These are phyloP conservation scores for Astrothelium macrocarpum DNA, from an alignment of 495 filamentous ascomycete genomes.

Conservation along the genomic window DNA sequence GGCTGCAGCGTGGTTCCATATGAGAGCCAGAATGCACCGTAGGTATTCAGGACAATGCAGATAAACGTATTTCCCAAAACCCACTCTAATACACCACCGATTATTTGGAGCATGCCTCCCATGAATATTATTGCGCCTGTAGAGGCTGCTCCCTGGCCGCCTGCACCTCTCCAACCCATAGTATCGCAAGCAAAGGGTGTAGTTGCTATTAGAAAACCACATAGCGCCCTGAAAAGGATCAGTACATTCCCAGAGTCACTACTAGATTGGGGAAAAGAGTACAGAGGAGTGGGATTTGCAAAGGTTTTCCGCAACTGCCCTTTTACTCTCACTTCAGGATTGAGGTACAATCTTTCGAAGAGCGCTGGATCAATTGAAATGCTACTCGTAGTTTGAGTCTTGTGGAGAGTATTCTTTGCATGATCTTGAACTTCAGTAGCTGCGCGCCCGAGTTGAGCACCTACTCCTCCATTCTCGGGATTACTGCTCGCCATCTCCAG, in stretches of 20 bases:
- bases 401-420: conserved; percentile 31
- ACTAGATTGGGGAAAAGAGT: neutral
- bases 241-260: neutral
- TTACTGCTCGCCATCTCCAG: neutral
- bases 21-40: conserved; percentile 47
- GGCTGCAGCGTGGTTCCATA: conserved; percentile 49
- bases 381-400: conserved; percentile 39
- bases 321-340: conserved; percentile 45
- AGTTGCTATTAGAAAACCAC: conserved; percentile 54
- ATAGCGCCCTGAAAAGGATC: conserved; percentile 32
- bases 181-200: conserved; percentile 51
- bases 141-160: conserved; percentile 51
- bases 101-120: conserved; percentile 55
- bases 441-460: neutral
- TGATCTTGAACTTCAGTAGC: conserved; percentile 5
- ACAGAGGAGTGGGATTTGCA: conserved; percentile 63
- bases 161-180: conserved; percentile 61
- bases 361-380: conserved; percentile 51
- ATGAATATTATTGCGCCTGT: conserved; percentile 53
- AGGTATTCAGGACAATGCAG: conserved; percentile 52
- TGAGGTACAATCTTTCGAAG: conserved; percentile 64
- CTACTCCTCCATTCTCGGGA: neutral
- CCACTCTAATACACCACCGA: conserved; percentile 51
- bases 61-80: conserved; percentile 65
- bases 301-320: conserved; percentile 48